Evolutionary conservation across 352 stramenopile species (phyloP).

Genomic region (Peronospora tabacina): DNA sequence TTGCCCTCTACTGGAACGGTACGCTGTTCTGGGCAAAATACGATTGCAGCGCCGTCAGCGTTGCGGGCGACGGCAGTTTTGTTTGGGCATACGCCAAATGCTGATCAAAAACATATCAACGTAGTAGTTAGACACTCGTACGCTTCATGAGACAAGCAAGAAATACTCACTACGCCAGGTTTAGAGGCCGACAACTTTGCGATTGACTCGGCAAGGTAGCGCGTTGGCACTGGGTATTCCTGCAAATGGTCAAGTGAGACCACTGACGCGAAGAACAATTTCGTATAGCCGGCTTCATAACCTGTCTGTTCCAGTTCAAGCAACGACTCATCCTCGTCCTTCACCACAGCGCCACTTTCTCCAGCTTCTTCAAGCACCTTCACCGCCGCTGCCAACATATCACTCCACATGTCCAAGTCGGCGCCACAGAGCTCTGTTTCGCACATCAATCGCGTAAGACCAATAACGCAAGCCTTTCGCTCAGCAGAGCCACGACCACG

Average conservation of each 20-base stretch:
- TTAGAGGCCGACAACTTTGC: constrained; percentile 56
- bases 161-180: constrained; percentile 53
- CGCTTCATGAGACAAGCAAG: neutral
- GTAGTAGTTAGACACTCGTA: constrained; percentile 11
- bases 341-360: constrained; percentile 41
- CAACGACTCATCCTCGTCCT: constrained; percentile 78
- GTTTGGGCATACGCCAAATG: constrained; percentile 44
- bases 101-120: constrained; percentile 24
- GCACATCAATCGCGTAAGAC: constrained; percentile 62
- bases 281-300: constrained; percentile 92
- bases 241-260: constrained; percentile 81
- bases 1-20: constrained; percentile 46
- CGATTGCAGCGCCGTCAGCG: constrained; percentile 30
- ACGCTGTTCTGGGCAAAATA: constrained; percentile 67
- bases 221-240: constrained; percentile 54
- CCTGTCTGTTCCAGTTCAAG: constrained; percentile 73
- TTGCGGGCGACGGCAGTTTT: constrained; percentile 31
- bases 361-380: constrained; percentile 62
- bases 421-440: constrained; percentile 58
- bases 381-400: constrained; percentile 37
- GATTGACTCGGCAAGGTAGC: constrained; percentile 60
- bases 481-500: constrained; percentile 55
- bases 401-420: constrained; percentile 47
- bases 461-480: constrained; percentile 62
- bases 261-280: constrained; percentile 88